Conservation (phyloP, 768 basidiomycete species). For the Trametopsis cervina region DNA sequence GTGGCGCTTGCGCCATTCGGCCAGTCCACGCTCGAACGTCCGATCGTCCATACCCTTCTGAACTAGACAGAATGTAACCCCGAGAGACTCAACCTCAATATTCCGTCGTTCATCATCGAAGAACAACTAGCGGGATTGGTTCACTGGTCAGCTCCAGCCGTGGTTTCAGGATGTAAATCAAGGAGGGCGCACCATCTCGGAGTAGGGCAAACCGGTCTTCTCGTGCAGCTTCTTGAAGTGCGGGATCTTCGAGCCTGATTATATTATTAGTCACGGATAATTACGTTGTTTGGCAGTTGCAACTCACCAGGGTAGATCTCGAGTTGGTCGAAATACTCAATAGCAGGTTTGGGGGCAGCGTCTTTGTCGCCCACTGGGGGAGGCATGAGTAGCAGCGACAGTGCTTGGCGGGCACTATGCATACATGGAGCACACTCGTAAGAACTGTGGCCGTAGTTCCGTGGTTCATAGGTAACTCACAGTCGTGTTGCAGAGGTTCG, state of each 20-base stretch:
- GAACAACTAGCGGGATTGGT: conserved; percentile 31
- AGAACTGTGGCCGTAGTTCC: background rate
- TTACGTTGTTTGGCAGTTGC: background rate
- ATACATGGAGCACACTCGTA: background rate
- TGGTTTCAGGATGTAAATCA: background rate
- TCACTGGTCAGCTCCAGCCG: too few species aligned
- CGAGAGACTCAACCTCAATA: conserved; percentile 35
- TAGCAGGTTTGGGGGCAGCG: conserved; percentile 36
- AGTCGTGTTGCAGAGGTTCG: conserved; percentile 61
- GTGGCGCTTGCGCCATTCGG: conserved; percentile 56
- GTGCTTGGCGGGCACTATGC: conserved; percentile 65
- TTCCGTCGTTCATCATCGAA: conserved; percentile 44
- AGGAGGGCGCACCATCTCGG: conserved; percentile 38
- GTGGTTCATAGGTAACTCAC: conserved; percentile 35
- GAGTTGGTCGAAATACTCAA: conserved; percentile 58
- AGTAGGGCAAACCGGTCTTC: conserved; percentile 46
- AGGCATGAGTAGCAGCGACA: conserved; percentile 54
- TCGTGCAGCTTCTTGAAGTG: conserved; percentile 68
- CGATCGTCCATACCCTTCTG: conserved; percentile 48
- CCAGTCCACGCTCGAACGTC: conserved; percentile 67
- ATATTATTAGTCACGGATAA: background rate
- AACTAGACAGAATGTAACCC: conserved; percentile 80
- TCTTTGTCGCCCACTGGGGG: conserved; percentile 27
- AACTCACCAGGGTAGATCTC: conserved; percentile 66
- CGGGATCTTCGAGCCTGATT: conserved; percentile 67